Evolutionary conservation across 805 yeast genomes (phyloP).

Genomic region (Monosporozyma servazzii): DNA sequence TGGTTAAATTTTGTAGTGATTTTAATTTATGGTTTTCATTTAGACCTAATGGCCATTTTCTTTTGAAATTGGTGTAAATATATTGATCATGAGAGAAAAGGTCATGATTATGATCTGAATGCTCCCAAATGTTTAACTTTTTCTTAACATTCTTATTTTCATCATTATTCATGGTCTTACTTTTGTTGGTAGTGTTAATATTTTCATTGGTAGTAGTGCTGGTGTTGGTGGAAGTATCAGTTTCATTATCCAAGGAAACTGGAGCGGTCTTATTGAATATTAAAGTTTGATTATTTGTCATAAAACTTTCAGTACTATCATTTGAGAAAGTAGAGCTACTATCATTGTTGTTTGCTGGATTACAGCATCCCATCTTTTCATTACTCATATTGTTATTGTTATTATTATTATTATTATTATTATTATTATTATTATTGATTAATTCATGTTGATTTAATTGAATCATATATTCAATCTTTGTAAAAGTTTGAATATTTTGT

Average conservation of each 20-base stretch:
- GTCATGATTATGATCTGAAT: slow-evolving; percentile 16
- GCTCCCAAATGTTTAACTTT: slow-evolving; percentile 18
- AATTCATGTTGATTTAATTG: neutral
- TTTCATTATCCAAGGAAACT: neutral
- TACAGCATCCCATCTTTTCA: neutral
- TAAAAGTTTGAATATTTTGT: neutral
- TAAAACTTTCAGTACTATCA: neutral
- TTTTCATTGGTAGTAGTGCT: neutral
- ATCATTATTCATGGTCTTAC: neutral
- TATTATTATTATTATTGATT: slow-evolving; percentile 5
- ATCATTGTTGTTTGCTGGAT: neutral
- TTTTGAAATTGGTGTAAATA: slow-evolving; percentile 14
- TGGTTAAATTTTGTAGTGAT: slow-evolving; percentile 4
- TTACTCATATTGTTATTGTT: slow-evolving; percentile 1
- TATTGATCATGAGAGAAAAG: slow-evolving; percentile 12
- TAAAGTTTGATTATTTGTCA: neutral
- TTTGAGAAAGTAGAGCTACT: neutral
- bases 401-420: neutral
- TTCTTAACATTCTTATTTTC: slow-evolving; percentile 5
- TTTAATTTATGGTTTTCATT: slow-evolving; percentile 19
- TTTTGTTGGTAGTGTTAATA: neutral
- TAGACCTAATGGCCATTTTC: slow-evolving; percentile 25
- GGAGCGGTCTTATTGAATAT: neutral
- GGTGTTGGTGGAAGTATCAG: neutral
- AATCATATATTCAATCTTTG: neutral